Evolutionary conservation across 805 yeast genomes (phyloP).

Genomic region (Cyberlindnera xishuangbannaensis): DNA sequence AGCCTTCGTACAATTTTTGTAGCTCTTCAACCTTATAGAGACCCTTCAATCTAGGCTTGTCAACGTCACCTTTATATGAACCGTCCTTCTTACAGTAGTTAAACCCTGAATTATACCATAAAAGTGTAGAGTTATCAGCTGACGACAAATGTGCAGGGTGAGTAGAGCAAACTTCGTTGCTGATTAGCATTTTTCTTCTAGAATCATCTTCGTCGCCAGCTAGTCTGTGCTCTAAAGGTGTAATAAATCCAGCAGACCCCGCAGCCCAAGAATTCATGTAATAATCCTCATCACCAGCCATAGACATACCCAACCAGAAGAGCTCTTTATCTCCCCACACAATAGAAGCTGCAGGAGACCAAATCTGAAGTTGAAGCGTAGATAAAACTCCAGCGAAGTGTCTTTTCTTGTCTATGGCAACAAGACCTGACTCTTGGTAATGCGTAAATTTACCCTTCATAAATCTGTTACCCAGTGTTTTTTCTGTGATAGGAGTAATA

Average conservation of each 20-base stretch:
- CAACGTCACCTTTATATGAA: slow-evolving; percentile 28
- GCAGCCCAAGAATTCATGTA: slow-evolving; percentile 48
- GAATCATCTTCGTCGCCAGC: slow-evolving; percentile 14
- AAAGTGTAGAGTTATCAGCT: slow-evolving; percentile 38
- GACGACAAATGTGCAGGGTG: slow-evolving; percentile 56
- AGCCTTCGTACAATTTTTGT: slow-evolving; percentile 30
- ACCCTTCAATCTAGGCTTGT: slow-evolving; percentile 17
- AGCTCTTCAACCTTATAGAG: slow-evolving; percentile 21
- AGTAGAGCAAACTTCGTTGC: slow-evolving; percentile 47
- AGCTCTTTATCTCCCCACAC: slow-evolving; percentile 67
- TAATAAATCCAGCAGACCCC: slow-evolving; percentile 49
- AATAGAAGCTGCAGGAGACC: slow-evolving; percentile 36
- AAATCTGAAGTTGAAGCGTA: slow-evolving; percentile 33
- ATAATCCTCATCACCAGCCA: slow-evolving; percentile 49
- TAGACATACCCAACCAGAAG: slow-evolving; percentile 56
- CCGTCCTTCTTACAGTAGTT: slow-evolving; percentile 35
- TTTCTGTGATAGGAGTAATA: slow-evolving; percentile 31
- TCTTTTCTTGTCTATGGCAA: slow-evolving; percentile 38
- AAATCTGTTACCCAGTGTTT: slow-evolving; percentile 33
- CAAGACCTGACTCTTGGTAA: slow-evolving; percentile 40
- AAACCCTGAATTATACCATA: slow-evolving; percentile 62
- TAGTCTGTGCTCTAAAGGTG: slow-evolving; percentile 15
- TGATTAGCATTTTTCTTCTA: slow-evolving; percentile 16
- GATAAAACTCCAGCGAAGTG: slow-evolving; percentile 48
- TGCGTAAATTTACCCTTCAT: slow-evolving; percentile 34